Base-by-base conservation (phyloP, 148 eudicot genomes). In the Heliosperma pusillum region DNA sequence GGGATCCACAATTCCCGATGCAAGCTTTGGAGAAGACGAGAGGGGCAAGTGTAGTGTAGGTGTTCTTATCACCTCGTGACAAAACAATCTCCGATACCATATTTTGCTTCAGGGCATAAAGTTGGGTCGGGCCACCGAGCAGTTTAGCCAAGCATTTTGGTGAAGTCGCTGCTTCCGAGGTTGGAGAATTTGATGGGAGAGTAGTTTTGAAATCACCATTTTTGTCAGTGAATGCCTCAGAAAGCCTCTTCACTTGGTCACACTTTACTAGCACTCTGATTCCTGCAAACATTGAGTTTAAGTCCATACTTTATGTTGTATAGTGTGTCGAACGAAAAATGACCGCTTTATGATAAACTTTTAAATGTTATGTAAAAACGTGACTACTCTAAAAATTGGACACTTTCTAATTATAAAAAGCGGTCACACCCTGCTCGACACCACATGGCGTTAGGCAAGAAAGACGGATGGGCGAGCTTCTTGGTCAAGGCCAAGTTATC, bases 21-120 rank as follows among this genome's bases (percentile, higher is more conserved):
- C 93, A 89, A 0, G 96, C 82, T 44, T 67, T 79, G 79, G 87
- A 84, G 88, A 93, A 85, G 47, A 56, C 74, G 60, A 93, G 82
- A 33, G 96, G 83, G 40, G 82, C 61, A 29, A 75, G 22, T 19
- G 77, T 27, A 44, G 86, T 83, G 80, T 82, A 89, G 76, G 82
- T 79, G 70, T 71, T 57, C 3, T 55, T 61, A 22, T 64, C 40
- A 24, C 59, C 84, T 7, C 47, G 70, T 53, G 50, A 76, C 67
- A 50, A 69, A 9, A 71, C 36, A 25, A 86, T 69, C 47, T 57
- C 53, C 10, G 55, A 50, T 17, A 50, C 5, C 10, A 10, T 50
- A 16, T 50, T 17, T 50, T 50, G 10, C 55, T 50, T 50, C 17
- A 13, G 55, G 19, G 55, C 55, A 15, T 50, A 50, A 0, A 50